These are phyloP conservation scores for Lentinula aciculospora DNA, from an alignment of 768 basidiomycete species.

Conservation along the genomic window DNA sequence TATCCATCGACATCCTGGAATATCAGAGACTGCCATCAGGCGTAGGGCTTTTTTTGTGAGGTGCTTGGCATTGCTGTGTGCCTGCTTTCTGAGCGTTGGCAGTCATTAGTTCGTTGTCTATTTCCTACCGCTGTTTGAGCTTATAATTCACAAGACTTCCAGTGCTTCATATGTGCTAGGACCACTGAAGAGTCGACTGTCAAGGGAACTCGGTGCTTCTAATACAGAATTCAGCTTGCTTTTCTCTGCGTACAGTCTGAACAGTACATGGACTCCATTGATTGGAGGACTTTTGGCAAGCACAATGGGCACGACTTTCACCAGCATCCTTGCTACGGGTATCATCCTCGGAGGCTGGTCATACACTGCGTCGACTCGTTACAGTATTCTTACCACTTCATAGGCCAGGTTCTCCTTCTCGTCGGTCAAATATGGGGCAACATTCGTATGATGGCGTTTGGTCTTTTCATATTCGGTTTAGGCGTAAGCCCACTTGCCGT, in stretches of 20 bases:
- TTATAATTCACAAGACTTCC: not conserved
- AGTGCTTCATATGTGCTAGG: conserved; percentile 74
- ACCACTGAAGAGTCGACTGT: conserved; percentile 67
- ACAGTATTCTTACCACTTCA: not conserved
- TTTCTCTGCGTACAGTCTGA: conserved; percentile 71
- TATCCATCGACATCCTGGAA: not conserved
- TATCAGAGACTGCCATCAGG: not conserved
- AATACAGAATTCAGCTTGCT: conserved; percentile 76
- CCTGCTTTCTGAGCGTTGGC: conserved; percentile 69
- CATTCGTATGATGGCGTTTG: conserved; percentile 67
- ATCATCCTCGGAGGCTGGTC: conserved; percentile 55
- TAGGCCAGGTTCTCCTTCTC: conserved; percentile 65
- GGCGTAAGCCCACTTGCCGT: conserved; percentile 79
- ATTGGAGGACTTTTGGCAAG: conserved; percentile 69
- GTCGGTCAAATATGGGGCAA: conserved; percentile 54
- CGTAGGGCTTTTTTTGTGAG: conserved; percentile 45
- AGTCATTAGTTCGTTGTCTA: conserved; percentile 60
- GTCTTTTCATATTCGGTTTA: conserved; percentile 75
- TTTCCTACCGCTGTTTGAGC: not conserved
- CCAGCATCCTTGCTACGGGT: conserved; percentile 71
- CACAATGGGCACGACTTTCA: conserved; percentile 64
- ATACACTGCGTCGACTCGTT: conserved; percentile 5
- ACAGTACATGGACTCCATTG: conserved; percentile 67
- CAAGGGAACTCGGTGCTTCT: conserved; percentile 65
- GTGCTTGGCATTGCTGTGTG: conserved; percentile 58